Evolutionary conservation across 805 yeast species (phyloP).

Genomic region (Ogataea trehaloabstinens): DNA sequence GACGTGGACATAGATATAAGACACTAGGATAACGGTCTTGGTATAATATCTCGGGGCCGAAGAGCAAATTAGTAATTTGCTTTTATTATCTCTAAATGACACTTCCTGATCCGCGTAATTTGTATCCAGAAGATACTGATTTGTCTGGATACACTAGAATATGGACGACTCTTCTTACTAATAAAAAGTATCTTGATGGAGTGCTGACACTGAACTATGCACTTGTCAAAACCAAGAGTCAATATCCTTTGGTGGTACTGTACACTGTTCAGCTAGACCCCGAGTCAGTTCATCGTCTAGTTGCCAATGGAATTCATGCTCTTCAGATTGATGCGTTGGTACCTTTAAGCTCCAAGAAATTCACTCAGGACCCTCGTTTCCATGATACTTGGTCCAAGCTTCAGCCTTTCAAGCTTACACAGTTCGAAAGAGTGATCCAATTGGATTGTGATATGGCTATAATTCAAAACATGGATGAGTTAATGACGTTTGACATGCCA

Average conservation of each 20-base stretch:
- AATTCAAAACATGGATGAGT: constrained; percentile 55
- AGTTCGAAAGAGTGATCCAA: constrained; percentile 53
- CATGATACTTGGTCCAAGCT: constrained; percentile 62
- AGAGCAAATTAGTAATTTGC: neutral
- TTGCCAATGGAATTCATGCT: constrained; percentile 39
- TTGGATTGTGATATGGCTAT: constrained; percentile 63
- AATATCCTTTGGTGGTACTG: constrained; percentile 51
- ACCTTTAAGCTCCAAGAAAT: constrained; percentile 44
- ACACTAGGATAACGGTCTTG: too few relatives aligned
- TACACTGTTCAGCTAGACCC: constrained; percentile 45
- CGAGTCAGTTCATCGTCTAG: constrained; percentile 41
- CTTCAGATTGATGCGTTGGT: constrained; percentile 40
- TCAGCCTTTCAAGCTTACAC: constrained; percentile 49
- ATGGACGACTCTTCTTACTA: constrained; percentile 60
- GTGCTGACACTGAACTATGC: constrained; percentile 50
- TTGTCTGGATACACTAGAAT: constrained; percentile 26
- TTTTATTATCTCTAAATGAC: neutral
- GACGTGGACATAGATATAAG: too few relatives aligned
- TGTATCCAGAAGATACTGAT: constrained; percentile 20
- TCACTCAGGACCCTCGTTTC: constrained; percentile 50
- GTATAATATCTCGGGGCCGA: neutral
- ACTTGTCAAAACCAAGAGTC: constrained; percentile 39
- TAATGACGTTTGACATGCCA: constrained; percentile 45
- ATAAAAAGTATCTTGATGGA: constrained; percentile 49
- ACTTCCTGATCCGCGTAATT: constrained; percentile 3